These are phyloP conservation scores for Clavispora carvajalis DNA, from an alignment of 805 yeast genomes.

Conservation along the genomic window DNA sequence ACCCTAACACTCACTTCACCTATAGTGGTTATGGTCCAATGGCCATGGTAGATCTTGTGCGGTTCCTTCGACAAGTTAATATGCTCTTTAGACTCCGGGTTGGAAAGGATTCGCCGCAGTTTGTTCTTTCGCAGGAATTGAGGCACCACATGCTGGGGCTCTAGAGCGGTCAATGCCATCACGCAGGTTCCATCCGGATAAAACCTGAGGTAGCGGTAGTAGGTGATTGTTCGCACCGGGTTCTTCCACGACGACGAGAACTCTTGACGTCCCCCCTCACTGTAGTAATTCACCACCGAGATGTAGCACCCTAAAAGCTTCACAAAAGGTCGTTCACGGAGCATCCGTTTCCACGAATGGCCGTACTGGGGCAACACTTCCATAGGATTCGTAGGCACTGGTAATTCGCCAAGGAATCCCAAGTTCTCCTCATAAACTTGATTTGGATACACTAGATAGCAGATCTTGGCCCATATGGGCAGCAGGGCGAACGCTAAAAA, in stretches of 20 bases:
- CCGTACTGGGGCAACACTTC: conserved; percentile 25
- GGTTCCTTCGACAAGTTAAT: conserved; percentile 17
- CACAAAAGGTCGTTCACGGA: conserved; percentile 63
- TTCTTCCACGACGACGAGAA: conserved; percentile 61
- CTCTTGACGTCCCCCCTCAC: conserved; percentile 74
- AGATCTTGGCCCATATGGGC: conserved; percentile 46
- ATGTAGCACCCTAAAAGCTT: conserved; percentile 83
- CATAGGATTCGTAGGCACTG: conserved; percentile 30
- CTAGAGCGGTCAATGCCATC: conserved; percentile 63
- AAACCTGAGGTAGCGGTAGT: conserved; percentile 80
- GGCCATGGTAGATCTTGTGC: conserved; percentile 42
- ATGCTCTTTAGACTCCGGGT: conserved; percentile 12
- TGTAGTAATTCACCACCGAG: conserved; percentile 74
- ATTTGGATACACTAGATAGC: conserved; percentile 45
- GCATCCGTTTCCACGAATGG: conserved; percentile 45
- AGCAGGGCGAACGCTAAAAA: conserved; percentile 51
- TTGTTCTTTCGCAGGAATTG: conserved; percentile 34
- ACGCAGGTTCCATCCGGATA: conserved; percentile 72
- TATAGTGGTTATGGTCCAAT: conserved; percentile 53
- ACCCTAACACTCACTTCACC: conserved; percentile 46
- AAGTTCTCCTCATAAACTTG: conserved; percentile 48
- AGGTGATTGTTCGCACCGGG: conserved; percentile 81
- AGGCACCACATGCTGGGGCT: conserved; percentile 66
- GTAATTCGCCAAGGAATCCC: conserved; percentile 34
- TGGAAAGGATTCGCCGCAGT: conserved; percentile 14